Conservation (phyloP, 441 rosid species). For the Metrosideros polymorpha region DNA sequence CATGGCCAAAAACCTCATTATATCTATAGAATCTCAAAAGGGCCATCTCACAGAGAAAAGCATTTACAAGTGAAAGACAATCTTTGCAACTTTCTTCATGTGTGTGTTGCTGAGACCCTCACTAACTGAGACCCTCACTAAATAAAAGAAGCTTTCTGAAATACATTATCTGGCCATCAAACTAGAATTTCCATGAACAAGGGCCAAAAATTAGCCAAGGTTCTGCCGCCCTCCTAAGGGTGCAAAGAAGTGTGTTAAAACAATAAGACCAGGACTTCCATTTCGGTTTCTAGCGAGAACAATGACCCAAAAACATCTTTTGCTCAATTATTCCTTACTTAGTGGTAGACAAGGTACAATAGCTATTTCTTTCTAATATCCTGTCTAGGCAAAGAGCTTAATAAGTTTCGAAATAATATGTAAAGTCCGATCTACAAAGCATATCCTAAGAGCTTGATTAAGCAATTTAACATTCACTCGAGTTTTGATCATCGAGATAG, state of each 20-base stretch:
- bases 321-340: not conserved
- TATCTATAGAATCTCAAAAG: not conserved
- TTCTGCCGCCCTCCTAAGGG: not conserved
- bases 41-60: not conserved
- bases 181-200: not conserved
- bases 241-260: not conserved
- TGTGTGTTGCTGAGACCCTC: not conserved
- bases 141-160: not conserved
- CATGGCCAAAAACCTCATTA: not conserved
- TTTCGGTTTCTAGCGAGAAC: not conserved
- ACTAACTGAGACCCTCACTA: no score
- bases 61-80: not conserved
- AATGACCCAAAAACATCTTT: not conserved
- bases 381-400: not conserved
- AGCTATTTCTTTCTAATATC: not conserved
- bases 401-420: not conserved
- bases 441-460: not conserved
- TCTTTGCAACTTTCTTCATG: not conserved
- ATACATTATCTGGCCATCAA: not conserved
- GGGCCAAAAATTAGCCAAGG: not conserved
- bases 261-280: not conserved
- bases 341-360: not conserved
- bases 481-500: not conserved
- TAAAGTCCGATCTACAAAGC: not conserved
- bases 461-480: not conserved